Evolutionary conservation across 2,329 filamentous ascomycete species (phyloP).

Genomic region (Pseudocercospora ulei): DNA sequence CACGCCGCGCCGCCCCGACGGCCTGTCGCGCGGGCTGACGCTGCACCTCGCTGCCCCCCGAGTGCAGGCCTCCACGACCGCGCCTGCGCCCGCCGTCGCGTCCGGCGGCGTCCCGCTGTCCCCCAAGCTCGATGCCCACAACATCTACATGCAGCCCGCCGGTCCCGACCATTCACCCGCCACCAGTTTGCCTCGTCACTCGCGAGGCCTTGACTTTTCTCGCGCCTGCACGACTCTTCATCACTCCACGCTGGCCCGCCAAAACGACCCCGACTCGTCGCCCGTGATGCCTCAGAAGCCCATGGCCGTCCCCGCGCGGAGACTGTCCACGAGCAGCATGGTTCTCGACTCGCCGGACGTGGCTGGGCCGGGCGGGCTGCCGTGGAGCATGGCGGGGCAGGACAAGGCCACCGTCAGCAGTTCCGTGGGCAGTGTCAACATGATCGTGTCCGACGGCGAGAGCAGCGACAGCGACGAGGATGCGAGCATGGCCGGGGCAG

Average conservation of each 20-base stretch:
- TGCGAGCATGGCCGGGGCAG: slow-evolving; percentile 43
- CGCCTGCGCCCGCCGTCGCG: slow-evolving; percentile 33
- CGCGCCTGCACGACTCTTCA: slow-evolving; percentile 87
- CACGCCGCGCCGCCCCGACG: slow-evolving; percentile 49
- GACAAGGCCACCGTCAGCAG: slow-evolving; percentile 66
- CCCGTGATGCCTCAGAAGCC: slow-evolving; percentile 67
- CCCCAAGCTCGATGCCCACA: slow-evolving; percentile 73
- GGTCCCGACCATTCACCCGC: slow-evolving; percentile 52
- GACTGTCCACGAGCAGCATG: slow-evolving; percentile 36
- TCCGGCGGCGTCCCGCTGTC: slow-evolving; percentile 56
- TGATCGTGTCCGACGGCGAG: slow-evolving; percentile 70
- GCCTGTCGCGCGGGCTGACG: slow-evolving; percentile 55
- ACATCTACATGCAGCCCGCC: slow-evolving; percentile 56
- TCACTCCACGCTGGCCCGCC: slow-evolving; percentile 84
- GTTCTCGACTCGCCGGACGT: slow-evolving; percentile 56
- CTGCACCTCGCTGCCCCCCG: slow-evolving; percentile 53
- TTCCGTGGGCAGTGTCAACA: slow-evolving; percentile 69
- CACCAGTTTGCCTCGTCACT: slow-evolving; percentile 78
- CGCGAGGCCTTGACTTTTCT: slow-evolving; percentile 84
- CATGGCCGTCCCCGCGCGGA: slow-evolving; percentile 49
- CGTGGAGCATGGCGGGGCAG: slow-evolving; percentile 34
- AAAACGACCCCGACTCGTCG: slow-evolving; percentile 79
- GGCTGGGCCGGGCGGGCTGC: slow-evolving; percentile 18
- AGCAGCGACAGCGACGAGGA: slow-evolving; percentile 54
- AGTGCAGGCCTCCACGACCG: slow-evolving; percentile 36